Evolutionary conservation across 2,329 filamentous ascomycete genomes (phyloP), one percentile per base, ranked within the genome.

Genomic region (Aspergillus thermomutatus): DNA sequence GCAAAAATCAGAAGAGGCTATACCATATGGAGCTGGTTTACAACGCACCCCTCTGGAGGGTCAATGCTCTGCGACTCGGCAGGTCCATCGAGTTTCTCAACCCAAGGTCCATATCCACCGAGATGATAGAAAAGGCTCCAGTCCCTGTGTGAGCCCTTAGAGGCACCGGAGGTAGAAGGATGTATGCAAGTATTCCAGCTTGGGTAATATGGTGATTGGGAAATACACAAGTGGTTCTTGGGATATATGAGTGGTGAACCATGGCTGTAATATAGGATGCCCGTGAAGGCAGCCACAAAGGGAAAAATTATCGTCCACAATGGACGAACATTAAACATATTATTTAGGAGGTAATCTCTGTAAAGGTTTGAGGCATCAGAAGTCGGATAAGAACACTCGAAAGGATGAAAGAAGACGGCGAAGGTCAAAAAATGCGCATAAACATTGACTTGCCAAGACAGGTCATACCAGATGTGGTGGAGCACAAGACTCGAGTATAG

Each of bases 11-110:
- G 4, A 10, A n/a, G 10, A 49, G 3, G 40, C 49, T 64, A 56
- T 70, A 83, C 81, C 82, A 85, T 81, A 67, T 85, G 82, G n/a
- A 84, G 77, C 65, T 85, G 82, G 55, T 83, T 79, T 6, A 85
- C 74, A 17, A 69, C 65, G 62, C 83, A 85, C 2, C 76, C 76
- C 5, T 74, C 66, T 0, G 82, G 82, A 4, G 77, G 66, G 1
- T 69, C 72, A 49, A 80, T 72, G 4, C 75, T 76, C 7, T 70
- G 70, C n/a, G 43, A 11, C 5, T 54, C 58, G 49, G 52, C 28
- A 2, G 76, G 64, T 40, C 77, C 75, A 43, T 75, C 68, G 1
- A 71, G 60, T 60, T 81, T 82, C 51, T 80, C 77, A 40, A 83
- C 75, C 82, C 81, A 84, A 2, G 82, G 82, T 0, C 81, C 79